Percentiles rank a stretch among this genome's conserved stretches.
Evolutionary conservation across 768 basidiomycete species (phyloP).

Genomic region (Pleurotus ostreatus): DNA sequence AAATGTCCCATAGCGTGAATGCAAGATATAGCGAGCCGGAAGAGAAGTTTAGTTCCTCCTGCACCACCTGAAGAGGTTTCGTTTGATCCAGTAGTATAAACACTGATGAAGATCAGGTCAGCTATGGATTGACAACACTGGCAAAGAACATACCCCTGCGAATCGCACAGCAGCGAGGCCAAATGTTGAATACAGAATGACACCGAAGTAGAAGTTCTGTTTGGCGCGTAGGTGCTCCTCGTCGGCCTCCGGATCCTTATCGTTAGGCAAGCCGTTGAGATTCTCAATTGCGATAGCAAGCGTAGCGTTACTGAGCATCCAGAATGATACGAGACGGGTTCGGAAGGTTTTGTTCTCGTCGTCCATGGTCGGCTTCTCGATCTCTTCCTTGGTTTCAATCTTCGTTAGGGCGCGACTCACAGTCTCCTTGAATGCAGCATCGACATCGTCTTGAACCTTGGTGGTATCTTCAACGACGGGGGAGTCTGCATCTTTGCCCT

Average conservation of each 20-base stretch:
- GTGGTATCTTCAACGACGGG: constrained; percentile 74
- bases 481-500: constrained; percentile 59
- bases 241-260: constrained; percentile 30
- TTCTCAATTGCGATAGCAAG: constrained; percentile 76
- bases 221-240: constrained; percentile 21
- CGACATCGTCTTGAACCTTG: constrained; percentile 73
- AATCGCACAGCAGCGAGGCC: constrained; percentile 69
- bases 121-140: background rate
- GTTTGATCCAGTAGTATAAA: constrained; percentile 77
- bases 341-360: constrained; percentile 84
- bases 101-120: constrained; percentile 43
- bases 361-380: constrained; percentile 71
- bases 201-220: constrained; percentile 55
- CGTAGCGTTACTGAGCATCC: constrained; percentile 67
- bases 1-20: constrained; percentile 1
- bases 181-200: constrained; percentile 82
- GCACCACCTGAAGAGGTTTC: constrained; percentile 81
- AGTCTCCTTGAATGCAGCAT: constrained; percentile 78
- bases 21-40: constrained; percentile 1
- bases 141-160: constrained; percentile 53
- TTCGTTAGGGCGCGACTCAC: constrained; percentile 74
- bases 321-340: constrained; percentile 69
- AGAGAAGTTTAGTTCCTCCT: constrained; percentile 53
- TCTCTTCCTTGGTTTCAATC: constrained; percentile 40
- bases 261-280: constrained; percentile 54